A percentile compares a stretch with the other conserved stretches of the same genome.
phyloP scores from a whole-genome alignment of 495 filamentous ascomycete genomes.

The Penicillium maclennaniae region DNA sequence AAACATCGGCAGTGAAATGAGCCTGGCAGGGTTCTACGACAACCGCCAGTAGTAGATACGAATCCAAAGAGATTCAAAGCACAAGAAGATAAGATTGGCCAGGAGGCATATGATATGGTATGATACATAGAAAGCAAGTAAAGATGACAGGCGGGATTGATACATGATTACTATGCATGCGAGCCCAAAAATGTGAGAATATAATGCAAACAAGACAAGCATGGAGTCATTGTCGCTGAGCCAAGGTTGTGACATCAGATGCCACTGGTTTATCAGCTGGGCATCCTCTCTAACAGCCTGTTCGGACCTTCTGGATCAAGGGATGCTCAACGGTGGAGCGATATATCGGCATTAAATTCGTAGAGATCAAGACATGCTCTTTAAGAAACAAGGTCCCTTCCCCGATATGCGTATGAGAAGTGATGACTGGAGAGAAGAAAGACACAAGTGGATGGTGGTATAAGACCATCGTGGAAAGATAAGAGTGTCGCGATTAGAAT shows the following conservation, averaged over 20 bases:
- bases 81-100: conserved; percentile 8
- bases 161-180: neutral
- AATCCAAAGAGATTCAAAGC: neutral
- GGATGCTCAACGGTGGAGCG: neutral
- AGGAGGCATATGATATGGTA: conserved; percentile 10
- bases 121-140: conserved; percentile 5
- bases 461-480: neutral
- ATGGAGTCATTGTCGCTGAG: neutral
- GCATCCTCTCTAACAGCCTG: neutral
- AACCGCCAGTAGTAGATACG: neutral
- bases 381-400: neutral
- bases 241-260: neutral
- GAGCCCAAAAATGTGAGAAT: neutral
- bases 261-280: neutral
- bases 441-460: neutral
- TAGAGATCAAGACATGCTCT: neutral
- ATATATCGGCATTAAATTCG: neutral
- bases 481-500: neutral
- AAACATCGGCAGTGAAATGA: conserved; percentile 55
- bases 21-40: conserved; percentile 32
- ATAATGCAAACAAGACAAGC: neutral
- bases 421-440: conserved; percentile 8
- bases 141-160: conserved; percentile 1
- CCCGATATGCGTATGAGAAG: conserved; percentile 1
- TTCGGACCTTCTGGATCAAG: neutral